Conservation (phyloP, 148 eudicot species). For the Fallopia convolvulus region DNA sequence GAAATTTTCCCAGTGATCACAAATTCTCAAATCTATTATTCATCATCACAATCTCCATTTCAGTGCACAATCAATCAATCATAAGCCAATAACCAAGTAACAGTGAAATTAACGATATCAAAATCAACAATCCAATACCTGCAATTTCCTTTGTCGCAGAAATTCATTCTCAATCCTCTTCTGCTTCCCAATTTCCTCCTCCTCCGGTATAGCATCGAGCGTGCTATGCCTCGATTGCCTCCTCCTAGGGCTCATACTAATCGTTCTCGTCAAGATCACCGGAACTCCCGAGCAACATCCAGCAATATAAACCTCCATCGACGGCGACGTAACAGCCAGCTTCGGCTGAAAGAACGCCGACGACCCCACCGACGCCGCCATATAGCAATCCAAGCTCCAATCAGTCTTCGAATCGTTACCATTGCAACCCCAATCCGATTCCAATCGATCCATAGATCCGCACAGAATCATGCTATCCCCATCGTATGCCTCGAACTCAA, state of each 20-base stretch:
- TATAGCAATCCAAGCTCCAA: conserved; percentile 73
- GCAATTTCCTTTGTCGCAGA: conserved; percentile 35
- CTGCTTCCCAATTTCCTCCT: conserved; percentile 62
- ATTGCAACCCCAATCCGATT: conserved; percentile 31
- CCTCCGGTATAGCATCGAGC: conserved; percentile 71
- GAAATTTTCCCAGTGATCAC: no score
- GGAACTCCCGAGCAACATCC: conserved; percentile 71
- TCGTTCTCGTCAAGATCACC: conserved; percentile 68
- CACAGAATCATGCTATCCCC: conserved; percentile 48
- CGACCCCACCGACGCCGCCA: conserved; percentile 29
- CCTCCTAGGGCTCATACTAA: conserved; percentile 56
- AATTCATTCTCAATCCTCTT: conserved; percentile 23
- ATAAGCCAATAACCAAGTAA: no score
- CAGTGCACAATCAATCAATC: no score
- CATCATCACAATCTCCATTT: no score
- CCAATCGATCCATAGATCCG: conserved; percentile 64
- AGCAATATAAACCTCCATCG: conserved; percentile 82
- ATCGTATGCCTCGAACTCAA: conserved; percentile 78
- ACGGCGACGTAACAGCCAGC: conserved; percentile 47
- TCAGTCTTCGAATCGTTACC: conserved; percentile 29
- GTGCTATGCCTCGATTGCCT: conserved; percentile 29
- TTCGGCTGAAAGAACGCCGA: conserved; percentile 56
- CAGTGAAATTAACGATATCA: neutral
- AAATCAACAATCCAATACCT: conserved; percentile 33
- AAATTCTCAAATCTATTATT: no score